Evolutionary conservation across 192 early-diverging fungal species (phyloP).

Genomic region (Umbelopsis isabellina): DNA sequence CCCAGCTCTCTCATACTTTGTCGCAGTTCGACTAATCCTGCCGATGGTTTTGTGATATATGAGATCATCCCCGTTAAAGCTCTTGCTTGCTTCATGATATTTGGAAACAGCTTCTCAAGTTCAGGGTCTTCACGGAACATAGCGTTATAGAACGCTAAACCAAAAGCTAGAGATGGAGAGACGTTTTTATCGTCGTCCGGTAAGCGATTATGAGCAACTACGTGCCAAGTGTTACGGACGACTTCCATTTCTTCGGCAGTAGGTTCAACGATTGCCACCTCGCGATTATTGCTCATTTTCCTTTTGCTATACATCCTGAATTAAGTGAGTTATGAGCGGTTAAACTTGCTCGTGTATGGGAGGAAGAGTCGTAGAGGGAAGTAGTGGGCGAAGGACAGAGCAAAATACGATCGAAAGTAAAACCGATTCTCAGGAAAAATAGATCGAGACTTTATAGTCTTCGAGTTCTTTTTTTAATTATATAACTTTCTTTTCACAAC

Average conservation of each 20-base stretch:
- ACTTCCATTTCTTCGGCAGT: slow-evolving; percentile 28
- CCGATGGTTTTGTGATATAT: slow-evolving; percentile 24
- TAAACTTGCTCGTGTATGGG: too few species aligned
- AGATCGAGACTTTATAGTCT: too few species aligned
- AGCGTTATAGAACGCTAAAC: slow-evolving; percentile 25
- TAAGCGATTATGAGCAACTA: slow-evolving; percentile 23
- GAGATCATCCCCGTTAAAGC: slow-evolving; percentile 34
- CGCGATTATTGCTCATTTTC: too few species aligned
- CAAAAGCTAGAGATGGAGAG: slow-evolving; percentile 32
- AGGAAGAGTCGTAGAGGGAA: too few species aligned
- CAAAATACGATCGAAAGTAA: too few species aligned
- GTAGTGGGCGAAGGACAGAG: too few species aligned
- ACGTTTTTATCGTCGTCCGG: slow-evolving; percentile 13
- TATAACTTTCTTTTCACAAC: too few species aligned
- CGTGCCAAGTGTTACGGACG: slow-evolving; percentile 25
- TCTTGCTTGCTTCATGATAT: slow-evolving; percentile 35
- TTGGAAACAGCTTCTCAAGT: slow-evolving; percentile 20
- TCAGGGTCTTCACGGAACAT: slow-evolving; percentile 32
- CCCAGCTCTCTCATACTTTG: slow-evolving; percentile 31
- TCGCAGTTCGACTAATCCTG: slow-evolving; percentile 11
- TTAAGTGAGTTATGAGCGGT: too few species aligned
- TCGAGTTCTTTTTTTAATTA: too few species aligned
- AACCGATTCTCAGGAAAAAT: too few species aligned
- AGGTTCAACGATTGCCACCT: slow-evolving; percentile 2
- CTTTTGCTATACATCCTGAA: too few species aligned